Percentiles rank a stretch among this genome's conserved stretches.
Evolutionary conservation across 2,329 filamentous ascomycete genomes (phyloP).

Genomic region (Penicillium sclerotigenum): DNA sequence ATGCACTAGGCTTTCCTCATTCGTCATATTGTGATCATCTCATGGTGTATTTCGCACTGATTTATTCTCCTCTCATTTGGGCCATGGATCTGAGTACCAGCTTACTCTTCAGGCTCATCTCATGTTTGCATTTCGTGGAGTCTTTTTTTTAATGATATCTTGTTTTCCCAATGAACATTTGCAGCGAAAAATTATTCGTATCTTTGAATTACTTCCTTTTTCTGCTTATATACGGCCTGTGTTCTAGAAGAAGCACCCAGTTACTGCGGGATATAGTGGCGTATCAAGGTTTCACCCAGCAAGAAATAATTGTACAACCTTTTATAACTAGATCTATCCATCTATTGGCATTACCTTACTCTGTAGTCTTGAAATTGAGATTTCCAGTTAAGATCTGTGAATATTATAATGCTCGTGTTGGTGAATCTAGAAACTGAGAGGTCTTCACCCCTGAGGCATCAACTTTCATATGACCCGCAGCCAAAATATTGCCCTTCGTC

Average conservation of each 20-base stretch:
- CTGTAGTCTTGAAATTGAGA: no score
- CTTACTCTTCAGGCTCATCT: background rate
- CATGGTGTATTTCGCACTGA: background rate
- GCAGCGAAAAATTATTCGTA: background rate
- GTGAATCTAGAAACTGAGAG: background rate
- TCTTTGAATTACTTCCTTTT: background rate
- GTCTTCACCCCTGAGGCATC: slow-evolving; percentile 1
- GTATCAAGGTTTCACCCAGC: no score
- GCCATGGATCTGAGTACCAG: background rate
- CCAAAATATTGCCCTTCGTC: background rate
- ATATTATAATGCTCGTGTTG: background rate
- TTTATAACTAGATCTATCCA: no score
- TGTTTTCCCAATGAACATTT: background rate
- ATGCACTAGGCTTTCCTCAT: background rate
- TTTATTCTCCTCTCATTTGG: background rate
- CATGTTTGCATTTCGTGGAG: background rate
- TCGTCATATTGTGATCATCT: background rate
- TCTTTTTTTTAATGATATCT: background rate
- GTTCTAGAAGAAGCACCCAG: no score
- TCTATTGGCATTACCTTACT: no score
- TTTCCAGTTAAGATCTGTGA: background rate
- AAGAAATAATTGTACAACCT: no score
- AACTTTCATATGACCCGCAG: background rate
- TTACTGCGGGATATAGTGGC: background rate
- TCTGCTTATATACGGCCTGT: background rate